These are phyloP conservation scores for Ambrosia artemisiifolia DNA, from an alignment of 129 eudicot species.

Conservation along the genomic window DNA sequence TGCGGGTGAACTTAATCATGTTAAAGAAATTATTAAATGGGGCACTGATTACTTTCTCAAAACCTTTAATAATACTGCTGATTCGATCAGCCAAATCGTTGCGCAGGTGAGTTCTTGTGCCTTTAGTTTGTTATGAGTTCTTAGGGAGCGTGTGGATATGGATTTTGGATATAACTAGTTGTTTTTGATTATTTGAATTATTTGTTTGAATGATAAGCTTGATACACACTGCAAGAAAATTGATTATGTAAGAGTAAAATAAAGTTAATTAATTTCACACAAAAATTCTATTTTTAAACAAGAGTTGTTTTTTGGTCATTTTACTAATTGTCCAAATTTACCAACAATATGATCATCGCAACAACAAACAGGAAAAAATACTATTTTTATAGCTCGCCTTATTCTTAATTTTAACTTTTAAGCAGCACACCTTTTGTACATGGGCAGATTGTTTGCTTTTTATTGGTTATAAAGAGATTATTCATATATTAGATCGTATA, in stretches of 20 bases:
- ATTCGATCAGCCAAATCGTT: slow-evolving; percentile 58
- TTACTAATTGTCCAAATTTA: background rate
- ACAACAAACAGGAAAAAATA: background rate
- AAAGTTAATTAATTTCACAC: background rate
- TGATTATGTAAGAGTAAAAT: background rate
- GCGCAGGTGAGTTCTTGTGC: slow-evolving; percentile 57
- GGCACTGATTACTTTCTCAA: slow-evolving; percentile 93
- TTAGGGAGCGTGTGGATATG: background rate
- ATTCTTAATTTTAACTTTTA: no score
- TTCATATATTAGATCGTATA: no score
- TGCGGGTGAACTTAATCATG: slow-evolving; percentile 86
- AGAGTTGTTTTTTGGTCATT: no score
- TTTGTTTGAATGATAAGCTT: background rate
- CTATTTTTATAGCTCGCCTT: background rate
- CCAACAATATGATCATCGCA: background rate
- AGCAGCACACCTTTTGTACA: no score
- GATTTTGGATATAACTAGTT: background rate
- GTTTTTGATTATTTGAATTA: background rate
- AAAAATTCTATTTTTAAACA: no score
- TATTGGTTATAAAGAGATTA: no score
- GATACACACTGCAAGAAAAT: background rate
- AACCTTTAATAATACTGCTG: slow-evolving; percentile 80
- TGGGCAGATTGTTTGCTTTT: no score
- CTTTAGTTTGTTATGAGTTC: background rate
- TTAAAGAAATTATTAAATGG: slow-evolving; percentile 87